Conservation (phyloP, 139 green algal genomes). For the Auxenochlorella pyrenoidosa region DNA sequence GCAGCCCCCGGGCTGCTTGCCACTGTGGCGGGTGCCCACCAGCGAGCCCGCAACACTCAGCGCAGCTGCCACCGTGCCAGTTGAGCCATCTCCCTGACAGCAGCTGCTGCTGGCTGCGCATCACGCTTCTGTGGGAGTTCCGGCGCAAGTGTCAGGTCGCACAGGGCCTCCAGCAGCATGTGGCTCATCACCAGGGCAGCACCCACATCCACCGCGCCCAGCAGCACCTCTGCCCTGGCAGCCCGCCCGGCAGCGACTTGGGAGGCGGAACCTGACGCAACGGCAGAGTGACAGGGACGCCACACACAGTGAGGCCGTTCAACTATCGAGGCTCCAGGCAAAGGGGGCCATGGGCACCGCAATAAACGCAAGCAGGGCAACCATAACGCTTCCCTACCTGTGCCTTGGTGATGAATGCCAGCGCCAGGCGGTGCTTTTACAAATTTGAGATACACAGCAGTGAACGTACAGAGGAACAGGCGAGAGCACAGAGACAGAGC, state of each 20-base stretch:
- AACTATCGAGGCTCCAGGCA: neutral
- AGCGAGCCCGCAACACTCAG: no score
- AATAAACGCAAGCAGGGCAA: no score
- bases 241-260: neutral
- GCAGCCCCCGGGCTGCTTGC: no score
- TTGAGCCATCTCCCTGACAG: neutral
- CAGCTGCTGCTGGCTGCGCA: neutral
- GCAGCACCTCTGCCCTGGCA: neutral
- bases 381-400: no score
- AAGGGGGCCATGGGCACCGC: no score
- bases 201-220: neutral
- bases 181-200: neutral
- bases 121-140: neutral
- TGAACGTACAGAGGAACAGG: neutral
- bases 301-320: no score
- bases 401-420: no score
- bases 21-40: no score
- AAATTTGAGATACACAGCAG: neutral
- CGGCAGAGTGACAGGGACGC: neutral
- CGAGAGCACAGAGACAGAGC: neutral
- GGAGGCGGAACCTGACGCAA: neutral
- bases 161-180: neutral
- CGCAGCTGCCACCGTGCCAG: no score
- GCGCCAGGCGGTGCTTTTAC: no score
- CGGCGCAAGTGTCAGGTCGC: neutral